Evolutionary conservation across 768 basidiomycete genomes (phyloP).

Genomic region (Mrakia gelida): DNA sequence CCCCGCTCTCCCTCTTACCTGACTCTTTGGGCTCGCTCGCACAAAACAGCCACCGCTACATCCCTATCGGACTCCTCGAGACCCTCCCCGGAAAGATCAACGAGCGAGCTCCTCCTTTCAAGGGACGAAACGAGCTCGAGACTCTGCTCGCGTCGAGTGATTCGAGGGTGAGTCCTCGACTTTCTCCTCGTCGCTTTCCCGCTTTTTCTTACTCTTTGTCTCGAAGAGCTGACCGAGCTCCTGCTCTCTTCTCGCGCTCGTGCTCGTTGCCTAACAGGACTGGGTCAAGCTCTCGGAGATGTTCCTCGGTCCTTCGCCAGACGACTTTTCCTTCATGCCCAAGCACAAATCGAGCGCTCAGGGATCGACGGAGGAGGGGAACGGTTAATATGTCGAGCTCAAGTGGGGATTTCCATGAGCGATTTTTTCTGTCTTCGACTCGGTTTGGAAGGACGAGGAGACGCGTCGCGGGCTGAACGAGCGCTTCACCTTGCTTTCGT

Average conservation of each 20-base stretch:
- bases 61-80: slow-evolving; percentile 90
- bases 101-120: slow-evolving; percentile 82
- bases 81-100: slow-evolving; percentile 73
- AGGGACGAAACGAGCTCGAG: slow-evolving; percentile 77
- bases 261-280: slow-evolving; percentile 50
- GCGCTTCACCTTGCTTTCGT: no score
- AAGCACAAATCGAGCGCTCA: slow-evolving; percentile 69
- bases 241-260: neutral
- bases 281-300: slow-evolving; percentile 94
- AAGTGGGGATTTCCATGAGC: no score
- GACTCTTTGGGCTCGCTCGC: neutral
- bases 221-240: neutral
- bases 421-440: no score
- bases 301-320: slow-evolving; percentile 84
- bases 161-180: neutral
- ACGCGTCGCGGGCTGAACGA: no score
- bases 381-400: neutral
- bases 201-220: neutral
- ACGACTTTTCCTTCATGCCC: slow-evolving; percentile 76
- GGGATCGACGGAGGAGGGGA: slow-evolving; percentile 3
- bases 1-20: neutral
- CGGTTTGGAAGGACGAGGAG: no score
- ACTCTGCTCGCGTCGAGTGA: slow-evolving; percentile 38
- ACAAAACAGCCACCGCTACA: slow-evolving; percentile 63
- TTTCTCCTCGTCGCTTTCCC: slow-evolving; percentile 1